Evolutionary conservation across 192 early-diverging fungal genomes (phyloP), one percentile per base, ranked within the genome.

Genomic region (Coemansia sp.): DNA sequence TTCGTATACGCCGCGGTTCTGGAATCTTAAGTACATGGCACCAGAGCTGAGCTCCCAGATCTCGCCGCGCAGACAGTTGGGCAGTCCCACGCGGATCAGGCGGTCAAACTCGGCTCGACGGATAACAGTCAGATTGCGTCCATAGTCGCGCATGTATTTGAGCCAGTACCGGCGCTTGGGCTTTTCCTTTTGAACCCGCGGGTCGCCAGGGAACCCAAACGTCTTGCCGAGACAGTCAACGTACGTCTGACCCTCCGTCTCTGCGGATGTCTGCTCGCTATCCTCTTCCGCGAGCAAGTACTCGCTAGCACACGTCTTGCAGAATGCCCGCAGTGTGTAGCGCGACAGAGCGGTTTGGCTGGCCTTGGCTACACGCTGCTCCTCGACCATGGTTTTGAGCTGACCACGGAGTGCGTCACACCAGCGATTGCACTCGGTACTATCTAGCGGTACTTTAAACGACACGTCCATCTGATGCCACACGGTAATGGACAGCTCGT

Each of bases 21-120:
- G 90, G 77, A 90, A 95, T 42, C 96, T 85, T 74, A 95, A 87
- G 52, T 90, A 93, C 71, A 97, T 91, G 20, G 95, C 89, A 22
- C 96, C 96, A 61, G 90, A 92, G 79, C 91, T 92, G 18, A 93
- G 83, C 76, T 98, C 96, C 96, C 96, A 98, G 31, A 96, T 89
- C 78, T 98, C 96, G 36, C 95, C 96, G 27, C 96, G 88, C 72
- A 98, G 77, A 29, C 85, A 77, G 75, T 96, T 95, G 7, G 95
- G 93, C 43, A 98, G 83, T 5, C 96, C 96, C 9, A 96, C 90
- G 22, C 94, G 90, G 52, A 96, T 90, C n/a, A 98, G 85, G 61
- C 95, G 93, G 62, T 91, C 88, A 82, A 96, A 97, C 55, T 91
- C 95, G 3, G 95, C 86, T 0, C 89, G 83, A 44, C 92, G 89